These are phyloP conservation scores for Neurospora africana DNA, from an alignment of 495 filamentous ascomycete species.

Conservation along the genomic window DNA sequence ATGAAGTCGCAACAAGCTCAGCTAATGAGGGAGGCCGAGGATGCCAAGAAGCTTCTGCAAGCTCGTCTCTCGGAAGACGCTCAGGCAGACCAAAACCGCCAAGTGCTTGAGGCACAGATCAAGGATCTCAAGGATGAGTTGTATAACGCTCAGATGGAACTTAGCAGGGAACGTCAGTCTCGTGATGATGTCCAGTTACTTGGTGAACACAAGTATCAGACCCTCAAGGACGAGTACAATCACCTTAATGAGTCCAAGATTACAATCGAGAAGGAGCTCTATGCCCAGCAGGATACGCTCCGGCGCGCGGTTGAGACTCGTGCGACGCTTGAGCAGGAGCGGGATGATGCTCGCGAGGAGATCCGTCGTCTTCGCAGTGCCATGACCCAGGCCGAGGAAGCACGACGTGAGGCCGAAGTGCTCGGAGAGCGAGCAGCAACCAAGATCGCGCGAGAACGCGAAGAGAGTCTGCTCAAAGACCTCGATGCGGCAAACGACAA, in stretches of 20 bases:
- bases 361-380: constrained; percentile 71
- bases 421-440: constrained; percentile 70
- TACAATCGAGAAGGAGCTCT: constrained; percentile 95
- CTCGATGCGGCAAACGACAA: constrained; percentile 61
- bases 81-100: constrained; percentile 73
- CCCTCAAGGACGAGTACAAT: constrained; percentile 74
- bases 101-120: constrained; percentile 78
- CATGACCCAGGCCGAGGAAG: constrained; percentile 73
- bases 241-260: constrained; percentile 92
- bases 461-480: constrained; percentile 66
- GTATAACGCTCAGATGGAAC: constrained; percentile 73
- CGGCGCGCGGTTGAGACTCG: constrained; percentile 78
- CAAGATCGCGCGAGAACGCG: constrained; percentile 69
- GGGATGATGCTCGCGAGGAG: constrained; percentile 80
- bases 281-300: constrained; percentile 89
- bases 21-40: constrained; percentile 77
- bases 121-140: constrained; percentile 77
- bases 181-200: constrained; percentile 90
- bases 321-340: constrained; percentile 67
- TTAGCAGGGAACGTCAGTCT: constrained; percentile 90
- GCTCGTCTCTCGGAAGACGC: constrained; percentile 82
- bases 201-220: constrained; percentile 74
- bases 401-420: constrained; percentile 70
- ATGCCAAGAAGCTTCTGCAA: constrained; percentile 77
- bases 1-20: constrained; percentile 74